These are phyloP conservation scores for Monarda citriodora DNA, from an alignment of 305 asterid genomes.

Conservation along the genomic window DNA sequence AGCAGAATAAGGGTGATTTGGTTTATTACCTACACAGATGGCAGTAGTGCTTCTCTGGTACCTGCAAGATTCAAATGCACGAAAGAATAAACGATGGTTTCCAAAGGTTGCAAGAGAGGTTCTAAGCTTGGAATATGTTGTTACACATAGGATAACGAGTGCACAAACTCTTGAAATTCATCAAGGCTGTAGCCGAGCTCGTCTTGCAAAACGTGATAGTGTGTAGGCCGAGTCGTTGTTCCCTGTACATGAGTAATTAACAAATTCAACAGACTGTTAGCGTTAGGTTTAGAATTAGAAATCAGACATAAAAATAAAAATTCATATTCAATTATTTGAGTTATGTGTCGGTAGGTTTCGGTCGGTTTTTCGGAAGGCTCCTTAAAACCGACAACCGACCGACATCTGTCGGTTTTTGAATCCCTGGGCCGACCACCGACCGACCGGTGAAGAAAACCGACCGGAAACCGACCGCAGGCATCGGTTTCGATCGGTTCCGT, in stretches of 20 bases:
- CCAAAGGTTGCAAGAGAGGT: neutral
- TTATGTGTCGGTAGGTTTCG: too few species aligned
- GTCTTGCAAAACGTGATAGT: conserved; percentile 69
- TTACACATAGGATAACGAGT: conserved; percentile 74
- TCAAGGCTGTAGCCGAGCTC: conserved; percentile 69
- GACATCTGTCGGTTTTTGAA: too few species aligned
- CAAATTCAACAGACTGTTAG: neutral
- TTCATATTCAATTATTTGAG: too few species aligned
- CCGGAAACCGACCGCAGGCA: too few species aligned
- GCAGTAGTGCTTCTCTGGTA: conserved; percentile 86
- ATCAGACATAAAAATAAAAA: too few species aligned
- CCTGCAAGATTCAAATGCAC: conserved; percentile 29
- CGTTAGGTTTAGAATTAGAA: too few species aligned
- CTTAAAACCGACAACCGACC: too few species aligned
- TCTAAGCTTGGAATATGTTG: conserved; percentile 5
- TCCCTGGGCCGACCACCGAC: too few species aligned
- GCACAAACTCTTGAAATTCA: conserved; percentile 75
- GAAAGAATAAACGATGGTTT: neutral
- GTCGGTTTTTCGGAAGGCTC: too few species aligned
- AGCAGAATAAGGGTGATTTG: neutral
- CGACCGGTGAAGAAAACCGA: too few species aligned
- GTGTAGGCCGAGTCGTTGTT: conserved; percentile 73
- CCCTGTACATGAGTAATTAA: conserved; percentile 40
- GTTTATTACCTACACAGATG: conserved; percentile 61
- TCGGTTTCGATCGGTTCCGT: too few species aligned